Percentiles rank a stretch among this genome's conserved stretches.
Evolutionary conservation across 257 asterid species (phyloP).

Genomic region (Rubia yunnanensis): DNA sequence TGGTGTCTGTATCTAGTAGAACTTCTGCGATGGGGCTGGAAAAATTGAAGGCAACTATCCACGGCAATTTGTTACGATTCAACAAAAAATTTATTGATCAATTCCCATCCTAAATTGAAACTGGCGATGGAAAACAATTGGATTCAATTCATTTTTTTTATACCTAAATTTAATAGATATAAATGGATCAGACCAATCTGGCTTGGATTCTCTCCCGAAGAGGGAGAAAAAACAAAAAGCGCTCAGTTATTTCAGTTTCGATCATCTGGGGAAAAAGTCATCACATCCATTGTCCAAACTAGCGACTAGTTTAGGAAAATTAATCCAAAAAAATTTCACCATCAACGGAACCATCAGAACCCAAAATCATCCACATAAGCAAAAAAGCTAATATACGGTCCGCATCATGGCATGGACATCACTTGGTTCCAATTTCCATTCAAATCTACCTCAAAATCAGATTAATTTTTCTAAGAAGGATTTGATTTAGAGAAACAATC

Average conservation of each 20-base stretch:
- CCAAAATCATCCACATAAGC: slow-evolving; percentile 27
- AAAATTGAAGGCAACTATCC: too few relatives aligned
- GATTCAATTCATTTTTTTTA: too few relatives aligned
- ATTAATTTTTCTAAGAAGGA: background rate
- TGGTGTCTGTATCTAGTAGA: too few relatives aligned
- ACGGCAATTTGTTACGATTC: too few relatives aligned
- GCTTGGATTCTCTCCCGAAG: background rate
- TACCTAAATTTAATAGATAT: too few relatives aligned
- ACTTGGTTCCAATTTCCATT: slow-evolving; percentile 6
- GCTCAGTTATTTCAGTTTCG: background rate
- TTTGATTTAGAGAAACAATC: background rate
- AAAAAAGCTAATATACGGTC: slow-evolving; percentile 26
- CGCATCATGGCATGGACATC: slow-evolving; percentile 39
- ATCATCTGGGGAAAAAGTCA: background rate
- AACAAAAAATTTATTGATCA: too few relatives aligned
- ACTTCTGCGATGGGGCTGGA: too few relatives aligned
- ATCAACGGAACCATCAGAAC: slow-evolving; percentile 23
- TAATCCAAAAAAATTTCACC: too few relatives aligned
- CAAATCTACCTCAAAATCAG: too few relatives aligned
- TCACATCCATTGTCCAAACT: background rate
- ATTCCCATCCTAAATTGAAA: too few relatives aligned
- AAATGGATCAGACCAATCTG: background rate
- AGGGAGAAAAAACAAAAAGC: background rate
- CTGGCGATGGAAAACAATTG: too few relatives aligned
- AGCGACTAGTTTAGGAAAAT: too few relatives aligned